A percentile compares a stretch with the other conserved stretches of the same genome.
Conservation (phyloP, 202 grass and related monocot genomes). For the Alloteropsis angusta region DNA sequence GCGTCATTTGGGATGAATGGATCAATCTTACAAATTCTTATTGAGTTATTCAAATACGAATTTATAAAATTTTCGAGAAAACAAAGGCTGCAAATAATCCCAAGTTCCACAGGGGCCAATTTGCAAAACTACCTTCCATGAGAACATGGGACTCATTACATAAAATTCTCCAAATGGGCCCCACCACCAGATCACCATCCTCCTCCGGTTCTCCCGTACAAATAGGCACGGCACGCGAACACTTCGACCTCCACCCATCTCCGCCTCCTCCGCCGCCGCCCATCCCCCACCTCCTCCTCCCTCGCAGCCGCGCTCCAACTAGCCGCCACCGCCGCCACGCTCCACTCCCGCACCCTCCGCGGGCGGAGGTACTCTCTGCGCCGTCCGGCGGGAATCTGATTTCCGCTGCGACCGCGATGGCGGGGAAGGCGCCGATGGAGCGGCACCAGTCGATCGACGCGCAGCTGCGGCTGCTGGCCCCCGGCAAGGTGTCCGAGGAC, state of each 20-base stretch:
- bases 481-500: constrained; percentile 91
- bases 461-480: constrained; percentile 74
- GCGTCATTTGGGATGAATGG: not conserved
- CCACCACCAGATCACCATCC: not conserved
- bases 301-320: not conserved
- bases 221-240: constrained; percentile 15
- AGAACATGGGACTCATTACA: not conserved
- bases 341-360: not conserved
- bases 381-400: not conserved
- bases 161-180: not conserved
- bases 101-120: not conserved
- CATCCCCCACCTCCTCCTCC: not conserved
- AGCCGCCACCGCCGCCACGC: not conserved
- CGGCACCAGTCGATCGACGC: constrained; percentile 89
- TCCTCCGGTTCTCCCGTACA: not conserved
- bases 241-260: not conserved
- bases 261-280: not conserved
- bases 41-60: not conserved
- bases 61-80: not conserved
- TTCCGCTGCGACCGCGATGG: not conserved
- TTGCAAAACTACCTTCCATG: not conserved
- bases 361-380: not conserved
- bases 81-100: not conserved
- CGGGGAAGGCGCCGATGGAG: constrained; percentile 41
- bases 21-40: not conserved